Conservation (phyloP, 345 rosid genomes). For the Mallotus nudiflorus region DNA sequence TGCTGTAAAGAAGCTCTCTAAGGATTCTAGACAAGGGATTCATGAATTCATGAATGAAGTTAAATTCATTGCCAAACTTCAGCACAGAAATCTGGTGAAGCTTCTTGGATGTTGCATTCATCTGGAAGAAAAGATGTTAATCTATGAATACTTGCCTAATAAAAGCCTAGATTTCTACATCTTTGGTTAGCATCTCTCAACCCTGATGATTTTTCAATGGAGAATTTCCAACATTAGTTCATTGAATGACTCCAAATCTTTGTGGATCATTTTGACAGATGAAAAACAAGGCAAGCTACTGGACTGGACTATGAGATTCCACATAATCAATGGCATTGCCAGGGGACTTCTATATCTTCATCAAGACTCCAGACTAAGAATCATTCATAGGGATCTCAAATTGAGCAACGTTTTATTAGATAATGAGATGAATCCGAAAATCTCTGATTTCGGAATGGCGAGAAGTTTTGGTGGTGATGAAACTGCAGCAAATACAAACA, state of each 20-base stretch:
- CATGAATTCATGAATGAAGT: constrained; percentile 51
- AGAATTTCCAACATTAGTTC: not conserved
- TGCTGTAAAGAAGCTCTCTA: constrained; percentile 49
- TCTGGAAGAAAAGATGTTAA: constrained; percentile 27
- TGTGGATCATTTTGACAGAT: not conserved
- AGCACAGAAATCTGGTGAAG: constrained; percentile 50
- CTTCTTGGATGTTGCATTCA: constrained; percentile 38
- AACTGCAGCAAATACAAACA: no score
- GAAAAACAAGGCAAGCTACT: not conserved
- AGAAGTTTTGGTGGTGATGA: no score
- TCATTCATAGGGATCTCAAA: constrained; percentile 31
- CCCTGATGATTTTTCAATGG: not conserved
- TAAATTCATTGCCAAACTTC: constrained; percentile 43
- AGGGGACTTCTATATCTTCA: constrained; percentile 35
- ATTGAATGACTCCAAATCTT: not conserved
- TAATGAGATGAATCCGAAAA: no score
- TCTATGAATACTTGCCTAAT: constrained; percentile 38
- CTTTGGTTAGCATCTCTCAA: constrained; percentile 25
- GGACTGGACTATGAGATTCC: constrained; percentile 15
- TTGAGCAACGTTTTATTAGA: no score
- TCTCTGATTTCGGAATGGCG: no score
- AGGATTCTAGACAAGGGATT: constrained; percentile 45
- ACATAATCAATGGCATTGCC: constrained; percentile 23
- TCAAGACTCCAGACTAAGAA: constrained; percentile 32
- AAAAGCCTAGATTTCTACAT: constrained; percentile 34